Conservation (phyloP, 208 protist genomes). For the Herpetomonas muscarum region DNA sequence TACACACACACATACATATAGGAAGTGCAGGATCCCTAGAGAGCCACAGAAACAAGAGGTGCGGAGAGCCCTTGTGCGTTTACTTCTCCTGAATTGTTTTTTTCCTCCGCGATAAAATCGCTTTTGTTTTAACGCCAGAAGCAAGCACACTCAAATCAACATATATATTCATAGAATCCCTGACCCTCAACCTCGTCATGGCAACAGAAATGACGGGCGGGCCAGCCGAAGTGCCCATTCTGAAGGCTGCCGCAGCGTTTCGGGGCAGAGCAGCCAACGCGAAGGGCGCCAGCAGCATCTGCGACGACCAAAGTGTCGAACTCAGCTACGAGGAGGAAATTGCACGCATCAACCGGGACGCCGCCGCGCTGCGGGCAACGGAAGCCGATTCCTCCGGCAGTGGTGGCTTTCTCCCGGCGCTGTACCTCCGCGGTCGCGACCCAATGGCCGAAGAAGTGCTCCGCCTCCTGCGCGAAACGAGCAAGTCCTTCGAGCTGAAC, state of each 20-base stretch:
- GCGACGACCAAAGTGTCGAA: slow-evolving; percentile 15
- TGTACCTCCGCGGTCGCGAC: slow-evolving; percentile 55
- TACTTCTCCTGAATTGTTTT: too few relatives aligned
- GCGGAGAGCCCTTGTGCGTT: too few relatives aligned
- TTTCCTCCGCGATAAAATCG: too few relatives aligned
- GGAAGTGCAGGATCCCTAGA: too few relatives aligned
- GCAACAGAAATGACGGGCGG: too few relatives aligned
- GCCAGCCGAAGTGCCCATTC: too few relatives aligned
- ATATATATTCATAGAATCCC: too few relatives aligned
- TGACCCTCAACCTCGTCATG: too few relatives aligned
- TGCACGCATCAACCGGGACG: slow-evolving; percentile 39
- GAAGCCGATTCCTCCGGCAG: background rate
- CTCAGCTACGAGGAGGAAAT: slow-evolving; percentile 24
- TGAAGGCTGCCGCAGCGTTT: background rate
- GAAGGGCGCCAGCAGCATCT: slow-evolving; percentile 6
- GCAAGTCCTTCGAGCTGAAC: slow-evolving; percentile 77
- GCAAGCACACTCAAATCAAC: too few relatives aligned
- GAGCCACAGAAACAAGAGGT: too few relatives aligned
- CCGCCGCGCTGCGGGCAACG: slow-evolving; percentile 18
- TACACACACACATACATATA: too few relatives aligned
- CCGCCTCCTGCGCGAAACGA: slow-evolving; percentile 40
- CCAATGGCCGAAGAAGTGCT: slow-evolving; percentile 47
- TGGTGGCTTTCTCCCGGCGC: slow-evolving; percentile 32
- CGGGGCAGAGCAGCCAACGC: slow-evolving; percentile 11
- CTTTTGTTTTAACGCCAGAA: too few relatives aligned